Evolutionary conservation across 2,329 filamentous ascomycete species (phyloP).

Genomic region (Xylaria sp.): DNA sequence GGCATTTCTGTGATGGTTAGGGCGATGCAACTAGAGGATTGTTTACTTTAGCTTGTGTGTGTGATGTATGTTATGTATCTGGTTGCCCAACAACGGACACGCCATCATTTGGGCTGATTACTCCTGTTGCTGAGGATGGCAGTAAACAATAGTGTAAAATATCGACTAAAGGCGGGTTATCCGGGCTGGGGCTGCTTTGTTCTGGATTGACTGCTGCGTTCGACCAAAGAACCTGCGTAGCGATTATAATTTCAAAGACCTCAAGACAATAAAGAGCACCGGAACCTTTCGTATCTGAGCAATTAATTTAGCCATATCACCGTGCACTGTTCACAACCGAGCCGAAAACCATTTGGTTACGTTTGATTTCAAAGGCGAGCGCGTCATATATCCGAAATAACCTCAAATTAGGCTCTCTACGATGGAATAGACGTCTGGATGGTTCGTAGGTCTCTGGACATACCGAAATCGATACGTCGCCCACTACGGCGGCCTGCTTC

Average conservation of each 20-base stretch:
- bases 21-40: neutral
- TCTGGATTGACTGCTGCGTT: slow-evolving; percentile 16
- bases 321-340: neutral
- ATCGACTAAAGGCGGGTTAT: neutral
- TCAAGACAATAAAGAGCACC: slow-evolving; percentile 14
- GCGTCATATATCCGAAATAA: neutral
- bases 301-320: slow-evolving; percentile 11
- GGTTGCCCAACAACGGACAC: slow-evolving; percentile 8
- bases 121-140: neutral
- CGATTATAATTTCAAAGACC: slow-evolving; percentile 13
- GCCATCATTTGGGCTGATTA: neutral
- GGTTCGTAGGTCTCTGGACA: slow-evolving; percentile 2
- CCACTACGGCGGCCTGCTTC: neutral
- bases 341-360: neutral
- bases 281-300: neutral
- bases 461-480: neutral
- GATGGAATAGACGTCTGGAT: neutral
- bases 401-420: neutral
- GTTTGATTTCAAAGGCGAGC: neutral
- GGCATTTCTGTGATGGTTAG: neutral
- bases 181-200: slow-evolving; percentile 20
- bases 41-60: slow-evolving; percentile 18
- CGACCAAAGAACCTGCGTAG: slow-evolving; percentile 7
- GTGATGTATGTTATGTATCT: slow-evolving; percentile 2
- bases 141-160: neutral